Conservation (phyloP, 495 filamentous ascomycete species). For the Aspergillus saccharolyticus region DNA sequence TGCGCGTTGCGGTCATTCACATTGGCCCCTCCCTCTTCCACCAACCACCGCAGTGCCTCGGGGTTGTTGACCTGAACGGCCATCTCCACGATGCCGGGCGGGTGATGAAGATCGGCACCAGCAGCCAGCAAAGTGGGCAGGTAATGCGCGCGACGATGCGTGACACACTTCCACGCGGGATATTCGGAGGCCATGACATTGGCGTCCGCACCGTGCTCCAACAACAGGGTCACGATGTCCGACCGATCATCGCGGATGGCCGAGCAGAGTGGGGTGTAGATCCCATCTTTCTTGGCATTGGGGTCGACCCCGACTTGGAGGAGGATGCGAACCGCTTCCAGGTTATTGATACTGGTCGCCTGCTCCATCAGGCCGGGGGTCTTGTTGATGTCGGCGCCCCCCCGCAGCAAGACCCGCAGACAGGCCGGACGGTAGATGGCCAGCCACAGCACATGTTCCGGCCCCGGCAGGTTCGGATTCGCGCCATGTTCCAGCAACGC, state of each 20-base stretch:
- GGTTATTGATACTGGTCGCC: conserved; percentile 43
- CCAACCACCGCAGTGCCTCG: conserved; percentile 42
- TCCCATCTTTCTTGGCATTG: conserved; percentile 51
- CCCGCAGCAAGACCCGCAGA: conserved; percentile 42
- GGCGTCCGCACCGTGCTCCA: conserved; percentile 47
- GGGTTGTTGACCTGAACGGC: conserved; percentile 48
- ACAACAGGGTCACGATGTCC: conserved; percentile 47
- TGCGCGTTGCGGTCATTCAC: conserved; percentile 44
- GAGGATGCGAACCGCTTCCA: conserved; percentile 46
- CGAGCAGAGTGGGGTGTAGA: conserved; percentile 53
- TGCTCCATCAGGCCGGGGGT: conserved; percentile 51
- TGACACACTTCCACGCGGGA: conserved; percentile 52
- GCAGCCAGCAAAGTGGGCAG: conserved; percentile 45
- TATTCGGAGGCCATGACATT: conserved; percentile 51
- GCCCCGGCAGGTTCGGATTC: conserved; percentile 48
- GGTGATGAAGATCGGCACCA: conserved; percentile 44
- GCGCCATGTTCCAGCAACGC: conserved; percentile 45
- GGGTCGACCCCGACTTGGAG: conserved; percentile 43
- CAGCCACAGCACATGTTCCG: conserved; percentile 49
- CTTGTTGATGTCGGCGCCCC: conserved; percentile 44
- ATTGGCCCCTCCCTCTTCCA: conserved; percentile 41
- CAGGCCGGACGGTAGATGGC: conserved; percentile 49
- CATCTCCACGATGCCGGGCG: conserved; percentile 52
- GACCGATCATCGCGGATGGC: conserved; percentile 49
- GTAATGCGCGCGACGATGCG: conserved; percentile 46